Base-by-base conservation (phyloP, 1,284 basidiomycete genomes). In the Fomitopsis schrenkii region DNA sequence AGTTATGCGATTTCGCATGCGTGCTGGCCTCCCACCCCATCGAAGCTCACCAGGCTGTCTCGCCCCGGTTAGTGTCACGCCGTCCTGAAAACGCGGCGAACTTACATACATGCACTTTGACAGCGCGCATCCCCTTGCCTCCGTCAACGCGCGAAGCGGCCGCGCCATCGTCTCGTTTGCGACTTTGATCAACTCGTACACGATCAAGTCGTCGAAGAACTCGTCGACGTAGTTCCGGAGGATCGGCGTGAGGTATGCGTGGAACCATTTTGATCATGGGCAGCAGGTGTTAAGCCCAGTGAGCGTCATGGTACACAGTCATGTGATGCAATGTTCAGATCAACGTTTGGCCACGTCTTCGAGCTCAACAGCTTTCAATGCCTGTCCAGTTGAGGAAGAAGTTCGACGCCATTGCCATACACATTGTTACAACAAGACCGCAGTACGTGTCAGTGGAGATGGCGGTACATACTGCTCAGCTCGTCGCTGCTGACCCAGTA, bases 211-310 rank as follows among this genome's bases (percentile, higher is more conserved):
- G 36, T 77, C 75, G 76, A 95, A 97, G 80, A 98, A 97, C 0
- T 94, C 93, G 65, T 95, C 89, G n/a, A 98, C 83, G 70, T 98
- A 98, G 35, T 86, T 82, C 26, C 84, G 79, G 40, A 98, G 76
- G 54, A 97, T 91, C 1, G 96, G 97, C 0, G 96, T 98, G 35
- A 98, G 85, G 73, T 99, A 99, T 1, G 97, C 97, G 69, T 99
- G 95, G 91, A 4, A 98, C 94, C 83, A 97, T 91, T 75, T 93
- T 93, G 77, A 97, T 96, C 94, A 97, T 96, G 2, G 97, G 93
- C 59, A 95, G 85, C 8, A 98, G 83, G n/a, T n/a, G n/a, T n/a
- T n/a, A n/a, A n/a, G n/a, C n/a, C n/a, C n/a, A n/a, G n/a, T n/a
- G n/a, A n/a, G n/a, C n/a, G n/a, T n/a, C n/a, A n/a, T n/a, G n/a